A percentile compares a stretch with the other conserved stretches of the same genome.
Evolutionary conservation across 176 grass and related monocot species (phyloP).

Genomic region (Aegilops speltoides): DNA sequence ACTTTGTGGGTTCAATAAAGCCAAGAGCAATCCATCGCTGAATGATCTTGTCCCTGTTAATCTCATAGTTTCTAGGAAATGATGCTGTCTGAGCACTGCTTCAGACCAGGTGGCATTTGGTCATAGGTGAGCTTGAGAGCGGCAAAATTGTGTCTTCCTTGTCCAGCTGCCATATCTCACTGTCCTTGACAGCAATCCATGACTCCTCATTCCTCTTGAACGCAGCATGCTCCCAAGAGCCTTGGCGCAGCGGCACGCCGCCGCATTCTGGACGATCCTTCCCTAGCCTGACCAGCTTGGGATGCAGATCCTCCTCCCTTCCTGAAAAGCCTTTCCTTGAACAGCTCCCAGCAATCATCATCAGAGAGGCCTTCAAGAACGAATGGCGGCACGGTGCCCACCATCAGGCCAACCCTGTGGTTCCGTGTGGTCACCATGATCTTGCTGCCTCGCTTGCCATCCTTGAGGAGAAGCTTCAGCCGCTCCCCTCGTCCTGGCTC

Average conservation of each 20-base stretch:
- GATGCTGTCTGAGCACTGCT: slow-evolving; percentile 72
- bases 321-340: slow-evolving; percentile 59
- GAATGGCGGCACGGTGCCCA: slow-evolving; percentile 36
- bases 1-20: slow-evolving; percentile 35
- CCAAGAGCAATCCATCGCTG: slow-evolving; percentile 68
- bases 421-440: slow-evolving; percentile 73
- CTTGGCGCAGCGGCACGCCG: slow-evolving; percentile 50
- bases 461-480: slow-evolving; percentile 43
- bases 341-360: slow-evolving; percentile 58
- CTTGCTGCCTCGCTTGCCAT: slow-evolving; percentile 58
- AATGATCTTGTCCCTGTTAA: slow-evolving; percentile 55
- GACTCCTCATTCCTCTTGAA: slow-evolving; percentile 40
- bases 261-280: slow-evolving; percentile 50
- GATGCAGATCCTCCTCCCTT: slow-evolving; percentile 35
- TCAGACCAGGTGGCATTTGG: slow-evolving; percentile 47
- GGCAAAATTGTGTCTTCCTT: slow-evolving; percentile 42
- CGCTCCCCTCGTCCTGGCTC: slow-evolving; percentile 47
- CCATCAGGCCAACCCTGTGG: slow-evolving; percentile 37
- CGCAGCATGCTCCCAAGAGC: slow-evolving; percentile 59
- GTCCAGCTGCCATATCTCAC: slow-evolving; percentile 49
- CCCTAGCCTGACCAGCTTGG: slow-evolving; percentile 25
- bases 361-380: slow-evolving; percentile 36
- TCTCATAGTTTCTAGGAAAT: slow-evolving; percentile 52
- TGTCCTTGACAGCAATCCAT: slow-evolving; percentile 50
- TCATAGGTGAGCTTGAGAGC: slow-evolving; percentile 59